Evolutionary conservation across 2,329 filamentous ascomycete species (phyloP), one percentile per base, ranked within the genome.

Genomic region (Alternaria alternata): DNA sequence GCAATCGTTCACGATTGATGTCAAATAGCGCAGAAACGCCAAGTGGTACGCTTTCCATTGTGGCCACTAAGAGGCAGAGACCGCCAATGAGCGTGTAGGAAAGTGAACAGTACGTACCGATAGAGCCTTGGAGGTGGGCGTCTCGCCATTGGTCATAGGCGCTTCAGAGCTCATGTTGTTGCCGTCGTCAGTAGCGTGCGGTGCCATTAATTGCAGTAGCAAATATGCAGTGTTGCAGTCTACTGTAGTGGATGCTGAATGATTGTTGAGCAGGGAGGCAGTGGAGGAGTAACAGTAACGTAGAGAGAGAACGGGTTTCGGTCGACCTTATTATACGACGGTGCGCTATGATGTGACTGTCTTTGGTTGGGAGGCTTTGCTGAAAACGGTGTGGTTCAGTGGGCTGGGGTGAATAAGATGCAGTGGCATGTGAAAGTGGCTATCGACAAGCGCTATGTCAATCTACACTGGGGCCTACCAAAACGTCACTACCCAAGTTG

Each of bases 61-160:
- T 41, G 18, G 5, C 20, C 12, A 24, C 32, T 7, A 5, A 24
- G 39, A 42, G 9, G 38, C 18, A 32, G 38, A 26, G 43, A 48
- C 7, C 20, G 24, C 9, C 28, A n/a, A 34, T 24, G 51, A 26
- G 5, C 8, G 16, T 7, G 14, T 20, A 7, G 9, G 32, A 34
- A 47, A 30, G 16, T n/a, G n/a, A 28, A 51, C 12, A 52, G 43
- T 30, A 76, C 78, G 57, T 75, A 80, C 78, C 57, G 76, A 78
- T 42, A 80, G 57, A 60, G 78, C 73, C 62, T 76, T 77, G 30
- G 76, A 80, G 42, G 70, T 70, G 39, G 75, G 71, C 69, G 75
- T 76, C 64, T 80, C 78, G 69, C 78, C 78, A 65, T 80, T 80
- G 57, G 76, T 78, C 58, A 78, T 53, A 30, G 77, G 69, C 34